These are phyloP conservation scores for Leccinum uliginosum DNA, from an alignment of 768 basidiomycete genomes.

Conservation along the genomic window DNA sequence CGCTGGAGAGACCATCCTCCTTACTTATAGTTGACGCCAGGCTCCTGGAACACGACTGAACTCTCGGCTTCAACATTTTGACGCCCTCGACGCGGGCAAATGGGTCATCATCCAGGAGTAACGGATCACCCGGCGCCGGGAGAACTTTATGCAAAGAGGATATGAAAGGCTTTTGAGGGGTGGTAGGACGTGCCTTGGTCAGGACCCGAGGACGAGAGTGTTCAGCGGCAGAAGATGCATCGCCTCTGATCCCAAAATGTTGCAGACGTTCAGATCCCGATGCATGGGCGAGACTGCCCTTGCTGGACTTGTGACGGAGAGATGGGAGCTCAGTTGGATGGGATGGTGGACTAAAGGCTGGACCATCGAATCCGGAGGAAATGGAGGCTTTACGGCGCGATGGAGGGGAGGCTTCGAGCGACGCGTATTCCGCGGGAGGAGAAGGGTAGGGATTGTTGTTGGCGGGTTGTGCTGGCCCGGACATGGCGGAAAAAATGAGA, in stretches of 20 bases:
- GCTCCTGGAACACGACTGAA: constrained; percentile 2
- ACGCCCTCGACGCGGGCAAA: constrained; percentile 56
- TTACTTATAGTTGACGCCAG: background rate
- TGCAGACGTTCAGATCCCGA: constrained; percentile 11
- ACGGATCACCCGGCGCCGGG: constrained; percentile 14
- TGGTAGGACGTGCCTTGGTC: constrained; percentile 32
- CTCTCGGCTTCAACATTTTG: constrained; percentile 35
- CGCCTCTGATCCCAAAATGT: constrained; percentile 8
- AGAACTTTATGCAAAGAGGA: constrained; percentile 8
- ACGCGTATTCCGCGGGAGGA: constrained; percentile 22
- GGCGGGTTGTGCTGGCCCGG: constrained; percentile 18
- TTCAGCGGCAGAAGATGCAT: constrained; percentile 7
- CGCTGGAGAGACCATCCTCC: constrained; percentile 4
- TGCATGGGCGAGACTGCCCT: background rate
- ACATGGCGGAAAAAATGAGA: constrained; percentile 61
- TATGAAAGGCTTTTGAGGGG: constrained; percentile 25
- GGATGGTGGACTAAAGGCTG: too few species aligned
- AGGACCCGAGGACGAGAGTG: constrained; percentile 20
- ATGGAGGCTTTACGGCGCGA: constrained; percentile 1
- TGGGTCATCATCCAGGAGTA: constrained; percentile 34
- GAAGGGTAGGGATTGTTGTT: constrained; percentile 23
- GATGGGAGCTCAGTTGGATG: constrained; percentile 14
- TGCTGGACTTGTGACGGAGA: constrained; percentile 17
- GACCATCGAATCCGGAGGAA: constrained; percentile 1
- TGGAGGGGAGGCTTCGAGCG: constrained; percentile 5